Evolutionary conservation across 176 grass and related monocot genomes (phyloP).

Genomic region (Zea mays): DNA sequence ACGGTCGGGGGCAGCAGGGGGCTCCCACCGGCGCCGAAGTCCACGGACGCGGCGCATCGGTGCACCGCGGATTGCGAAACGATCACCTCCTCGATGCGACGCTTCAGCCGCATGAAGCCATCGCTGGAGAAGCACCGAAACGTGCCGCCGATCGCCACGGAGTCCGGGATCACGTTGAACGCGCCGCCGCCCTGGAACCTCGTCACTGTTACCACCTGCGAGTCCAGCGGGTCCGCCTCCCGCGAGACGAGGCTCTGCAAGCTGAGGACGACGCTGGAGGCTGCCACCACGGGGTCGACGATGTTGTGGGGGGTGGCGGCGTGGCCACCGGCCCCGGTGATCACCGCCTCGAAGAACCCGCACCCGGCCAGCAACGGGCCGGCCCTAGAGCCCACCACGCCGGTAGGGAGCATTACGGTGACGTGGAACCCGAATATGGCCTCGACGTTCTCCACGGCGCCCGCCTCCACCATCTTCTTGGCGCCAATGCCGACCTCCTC

Average conservation of each 20-base stretch:
- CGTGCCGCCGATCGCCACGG: slow-evolving; percentile 80
- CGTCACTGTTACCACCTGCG: slow-evolving; percentile 81
- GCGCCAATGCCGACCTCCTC: slow-evolving; percentile 82
- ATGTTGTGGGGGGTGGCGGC: slow-evolving; percentile 63
- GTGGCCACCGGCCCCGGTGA: slow-evolving; percentile 78
- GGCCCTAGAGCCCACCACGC: slow-evolving; percentile 59
- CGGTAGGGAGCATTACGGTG: slow-evolving; percentile 44
- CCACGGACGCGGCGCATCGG: slow-evolving; percentile 64
- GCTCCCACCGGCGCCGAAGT: slow-evolving; percentile 45
- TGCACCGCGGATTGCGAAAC: slow-evolving; percentile 74
- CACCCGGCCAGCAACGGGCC: slow-evolving; percentile 80
- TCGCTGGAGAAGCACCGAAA: slow-evolving; percentile 80
- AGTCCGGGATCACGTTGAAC: slow-evolving; percentile 92
- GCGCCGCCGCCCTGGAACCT: slow-evolving; percentile 65
- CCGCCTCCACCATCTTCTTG: slow-evolving; percentile 82
- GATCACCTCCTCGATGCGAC: slow-evolving; percentile 86
- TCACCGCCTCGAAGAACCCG: slow-evolving; percentile 93
- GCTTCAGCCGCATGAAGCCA: slow-evolving; percentile 67
- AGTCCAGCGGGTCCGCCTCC: slow-evolving; percentile 83
- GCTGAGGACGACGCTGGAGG: slow-evolving; percentile 80
- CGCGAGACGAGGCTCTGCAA: slow-evolving; percentile 84
- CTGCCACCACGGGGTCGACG: slow-evolving; percentile 83
- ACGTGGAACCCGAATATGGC: slow-evolving; percentile 87
- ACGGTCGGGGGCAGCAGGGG: slow-evolving; percentile 65
- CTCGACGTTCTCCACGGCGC: slow-evolving; percentile 70